Base-by-base conservation (phyloP, 129 eudicot species). In the Pulicaria dysenterica region DNA sequence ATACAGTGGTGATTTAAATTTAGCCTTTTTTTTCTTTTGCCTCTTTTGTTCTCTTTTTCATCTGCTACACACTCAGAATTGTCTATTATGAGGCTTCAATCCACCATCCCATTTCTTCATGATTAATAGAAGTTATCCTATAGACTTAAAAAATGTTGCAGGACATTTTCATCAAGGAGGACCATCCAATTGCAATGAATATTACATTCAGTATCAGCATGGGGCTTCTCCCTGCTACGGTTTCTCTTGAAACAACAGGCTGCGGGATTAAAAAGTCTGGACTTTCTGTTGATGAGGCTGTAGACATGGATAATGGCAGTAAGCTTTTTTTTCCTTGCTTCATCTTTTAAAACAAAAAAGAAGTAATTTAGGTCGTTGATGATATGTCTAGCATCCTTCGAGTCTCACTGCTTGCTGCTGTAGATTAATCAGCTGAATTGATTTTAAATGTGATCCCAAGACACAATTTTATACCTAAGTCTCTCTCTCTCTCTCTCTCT, bases 251-350 rank as follows among this genome's bases (percentile, higher is more conserved):
- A 81, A 91, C 97, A 13, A 79, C 94, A 41, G 94, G 97, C 16
- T 95, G 99, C 72, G 99, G 99, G 55, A 95, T 95, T 40, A 89
- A 86, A 59, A 83, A 85, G 53, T 84, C 96, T 5, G 98, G 79
- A 63, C 82, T 89, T 76, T 58, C 92, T 61, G 83, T 60, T 78
- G 95, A 92, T 75, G 97, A 87, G 75, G 84, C 83, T 63, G 90
- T 83, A 66, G 97, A 90, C 51, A 74, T 65, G 64, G 94, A 86
- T 73, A 76, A 43, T 53, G 86, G 75, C 37, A 86, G 97, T 90
- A 88, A 85, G 95, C 40, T 72, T 63, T 62, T 55, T 41, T 70
- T 72, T 56, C 41, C 8, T 66, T 61, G 38, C 50, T 74, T 67
- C 55, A 15, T 34, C 56, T 64, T 51, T 11, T 43, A 2, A 36